Base-by-base conservation (phyloP, 768 basidiomycete genomes). In the Lanmaoa rubissima region DNA sequence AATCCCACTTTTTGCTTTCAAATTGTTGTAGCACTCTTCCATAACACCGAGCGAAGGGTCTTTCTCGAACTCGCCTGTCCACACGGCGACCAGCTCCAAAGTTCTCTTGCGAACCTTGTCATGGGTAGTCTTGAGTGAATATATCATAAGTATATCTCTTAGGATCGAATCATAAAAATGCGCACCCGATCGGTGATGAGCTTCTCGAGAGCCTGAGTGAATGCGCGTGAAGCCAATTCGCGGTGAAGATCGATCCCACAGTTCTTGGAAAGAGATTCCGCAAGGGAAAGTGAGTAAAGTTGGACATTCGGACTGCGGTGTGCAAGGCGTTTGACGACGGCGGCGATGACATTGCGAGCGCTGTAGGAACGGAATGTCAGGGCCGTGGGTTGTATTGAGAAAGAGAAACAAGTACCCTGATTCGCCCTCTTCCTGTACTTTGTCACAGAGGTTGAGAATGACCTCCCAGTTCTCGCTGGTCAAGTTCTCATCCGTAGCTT, bases 281-380 rank as follows among this genome's bases (percentile, higher is more conserved):
- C 82, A 17, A 98, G 80, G 2, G 92, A 84, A 5, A 99, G 83
- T 6, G 96, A 83, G 67, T 95, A 98, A 1, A 98, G 82, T 74
- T 99, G 97, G 2, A 99, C 97, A 63, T 96, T 99, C 2, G 97
- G 90, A 70, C 91, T 97, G 19, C 97, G 85, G 73, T 99, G 97
- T 11, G 89, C 81, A 2, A 99, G 80, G 5, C 97, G 91, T 73
- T 95, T 98, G 65, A 94, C 79, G 34, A 97, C 67, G 1, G 96
- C 82, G 13, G 87, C 86, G 58, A 95, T 82, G 54, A 91, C 92
- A 63, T 88, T 85, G 52, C 89, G 88, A 10, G 96, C 93, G 12
- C 96, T 98, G 74, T 11, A 36, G 36, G n/a, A 42, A 44, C 36
- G 19, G 46, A 31, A n/a, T 32, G 57, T 73, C 19, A 71, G 61